A percentile compares a stretch with the other conserved stretches of the same genome.
Conservation (phyloP, 805 yeast genomes). For the Debaryomyces tyrocola region DNA sequence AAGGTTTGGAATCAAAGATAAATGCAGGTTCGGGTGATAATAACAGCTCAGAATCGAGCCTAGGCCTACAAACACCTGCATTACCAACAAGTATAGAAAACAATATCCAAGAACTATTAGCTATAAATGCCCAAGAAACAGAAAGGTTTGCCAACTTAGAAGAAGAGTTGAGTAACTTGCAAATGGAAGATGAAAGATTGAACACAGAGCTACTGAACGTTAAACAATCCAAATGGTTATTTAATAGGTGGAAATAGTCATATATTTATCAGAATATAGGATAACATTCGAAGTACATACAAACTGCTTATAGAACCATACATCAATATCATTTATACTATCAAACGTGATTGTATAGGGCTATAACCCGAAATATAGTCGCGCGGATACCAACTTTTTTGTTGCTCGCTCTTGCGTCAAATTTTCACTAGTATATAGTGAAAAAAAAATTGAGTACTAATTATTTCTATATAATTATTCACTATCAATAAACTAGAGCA, state of each 20-base stretch:
- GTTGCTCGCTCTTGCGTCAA: not conserved
- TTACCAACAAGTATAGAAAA: constrained; percentile 39
- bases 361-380: not conserved
- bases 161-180: constrained; percentile 30
- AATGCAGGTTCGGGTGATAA: constrained; percentile 9
- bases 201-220: constrained; percentile 18
- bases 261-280: too few species aligned
- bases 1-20: constrained; percentile 44
- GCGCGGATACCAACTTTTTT: not conserved
- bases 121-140: constrained; percentile 37
- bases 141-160: constrained; percentile 40
- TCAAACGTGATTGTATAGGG: not conserved
- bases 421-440: not conserved
- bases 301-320: too few species aligned
- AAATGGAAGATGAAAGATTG: constrained; percentile 25
- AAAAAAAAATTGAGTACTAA: constrained; percentile 3
- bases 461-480: not conserved
- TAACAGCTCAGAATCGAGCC: constrained; percentile 7
- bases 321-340: too few species aligned
- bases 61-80: constrained; percentile 8
- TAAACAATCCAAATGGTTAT: constrained; percentile 24
- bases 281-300: too few species aligned
- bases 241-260: constrained; percentile 21
- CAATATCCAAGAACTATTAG: constrained; percentile 34
- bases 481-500: constrained; percentile 2